Evolutionary conservation across 1,284 basidiomycete species (phyloP).

Genomic region (Moesziomyces parantarcticus): DNA sequence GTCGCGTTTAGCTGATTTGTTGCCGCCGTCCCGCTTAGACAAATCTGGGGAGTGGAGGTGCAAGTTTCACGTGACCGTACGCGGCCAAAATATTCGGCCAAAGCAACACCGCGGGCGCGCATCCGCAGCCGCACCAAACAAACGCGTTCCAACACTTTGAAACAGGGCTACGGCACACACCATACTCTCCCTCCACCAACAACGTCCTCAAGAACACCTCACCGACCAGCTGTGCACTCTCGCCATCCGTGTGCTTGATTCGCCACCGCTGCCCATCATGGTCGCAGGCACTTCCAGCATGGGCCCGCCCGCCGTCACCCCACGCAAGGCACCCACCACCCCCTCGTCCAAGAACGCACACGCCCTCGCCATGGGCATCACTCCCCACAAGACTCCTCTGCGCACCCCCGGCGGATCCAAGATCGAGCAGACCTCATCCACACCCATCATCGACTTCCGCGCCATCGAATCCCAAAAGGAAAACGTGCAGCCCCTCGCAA

Average conservation of each 20-base stretch:
- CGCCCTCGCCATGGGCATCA: conserved; percentile 24
- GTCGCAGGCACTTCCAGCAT: conserved; percentile 17
- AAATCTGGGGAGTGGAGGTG: conserved; percentile 18
- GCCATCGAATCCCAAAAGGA: conserved; percentile 73
- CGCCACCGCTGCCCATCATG: conserved; percentile 15
- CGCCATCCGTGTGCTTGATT: too few species aligned
- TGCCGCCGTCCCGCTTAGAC: conserved; percentile 1
- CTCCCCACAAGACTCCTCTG: conserved; percentile 60
- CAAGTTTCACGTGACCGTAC: conserved; percentile 28
- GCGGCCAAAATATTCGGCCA: conserved; percentile 7
- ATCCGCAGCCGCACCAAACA: conserved; percentile 3
- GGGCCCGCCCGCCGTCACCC: conserved; percentile 49
- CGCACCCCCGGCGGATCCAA: conserved; percentile 54
- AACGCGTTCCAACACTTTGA: background rate
- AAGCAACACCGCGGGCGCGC: conserved; percentile 25
- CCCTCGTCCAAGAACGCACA: conserved; percentile 23
- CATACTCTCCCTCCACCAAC: background rate
- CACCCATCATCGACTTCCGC: conserved; percentile 65
- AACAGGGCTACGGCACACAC: too few species aligned
- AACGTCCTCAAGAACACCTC: conserved; percentile 1
- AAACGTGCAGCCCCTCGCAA: conserved; percentile 73
- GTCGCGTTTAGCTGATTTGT: conserved; percentile 38
- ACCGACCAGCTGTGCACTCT: background rate
- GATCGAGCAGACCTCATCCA: conserved; percentile 64
- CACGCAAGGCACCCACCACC: conserved; percentile 41